These are phyloP conservation scores for Lasiosphaeris hirsuta DNA, from an alignment of 495 filamentous ascomycete species.

Conservation along the genomic window DNA sequence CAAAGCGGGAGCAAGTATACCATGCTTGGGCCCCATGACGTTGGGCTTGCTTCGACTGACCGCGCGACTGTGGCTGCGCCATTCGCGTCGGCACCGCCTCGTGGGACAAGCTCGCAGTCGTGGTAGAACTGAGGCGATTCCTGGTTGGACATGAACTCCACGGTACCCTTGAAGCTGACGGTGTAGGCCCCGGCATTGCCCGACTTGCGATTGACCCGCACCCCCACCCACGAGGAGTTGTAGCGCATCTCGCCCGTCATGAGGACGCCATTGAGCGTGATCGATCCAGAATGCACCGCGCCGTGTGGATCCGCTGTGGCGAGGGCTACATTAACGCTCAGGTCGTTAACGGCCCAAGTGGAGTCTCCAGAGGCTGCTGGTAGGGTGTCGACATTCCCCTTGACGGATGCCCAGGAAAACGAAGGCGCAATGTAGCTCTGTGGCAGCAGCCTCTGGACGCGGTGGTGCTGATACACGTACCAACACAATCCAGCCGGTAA, in stretches of 20 bases:
- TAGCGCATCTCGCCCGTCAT: background rate
- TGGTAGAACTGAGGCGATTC: conserved; percentile 1
- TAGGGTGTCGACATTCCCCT: background rate
- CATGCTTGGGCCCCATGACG: background rate
- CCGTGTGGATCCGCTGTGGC: background rate
- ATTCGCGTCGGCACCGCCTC: background rate
- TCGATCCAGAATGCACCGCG: background rate
- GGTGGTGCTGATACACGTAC: conserved; percentile 2
- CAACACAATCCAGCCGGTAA: background rate
- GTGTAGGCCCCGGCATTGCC: conserved; percentile 2
- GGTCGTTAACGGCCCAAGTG: background rate
- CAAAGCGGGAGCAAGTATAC: background rate
- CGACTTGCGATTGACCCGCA: conserved; percentile 2
- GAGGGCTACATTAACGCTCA: background rate
- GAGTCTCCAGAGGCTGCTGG: background rate
- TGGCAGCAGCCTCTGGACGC: conserved; percentile 1
- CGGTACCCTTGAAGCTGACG: conserved; percentile 1
- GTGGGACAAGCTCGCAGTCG: conserved; percentile 1
- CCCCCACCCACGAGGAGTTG: background rate
- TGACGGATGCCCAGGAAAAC: conserved; percentile 3
- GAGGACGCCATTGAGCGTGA: conserved; percentile 1
- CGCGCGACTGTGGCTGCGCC: background rate
- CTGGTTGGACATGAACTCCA: background rate
- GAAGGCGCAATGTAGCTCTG: conserved; percentile 3
- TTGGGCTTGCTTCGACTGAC: background rate